These are phyloP conservation scores for Physaria fendleri DNA, from an alignment of 345 rosid species.

Conservation along the genomic window DNA sequence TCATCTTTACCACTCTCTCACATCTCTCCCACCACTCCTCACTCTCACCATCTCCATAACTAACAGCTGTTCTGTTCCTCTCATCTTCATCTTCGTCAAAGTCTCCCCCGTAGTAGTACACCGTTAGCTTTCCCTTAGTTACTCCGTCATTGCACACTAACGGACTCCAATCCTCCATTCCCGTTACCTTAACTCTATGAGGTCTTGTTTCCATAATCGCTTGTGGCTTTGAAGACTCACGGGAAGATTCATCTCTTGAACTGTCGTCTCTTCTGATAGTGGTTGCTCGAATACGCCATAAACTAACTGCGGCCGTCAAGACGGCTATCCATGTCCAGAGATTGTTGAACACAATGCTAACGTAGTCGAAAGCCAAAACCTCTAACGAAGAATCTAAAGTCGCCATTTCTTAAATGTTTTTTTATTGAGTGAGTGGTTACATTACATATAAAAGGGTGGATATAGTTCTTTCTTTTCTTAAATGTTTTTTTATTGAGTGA, in stretches of 20 bases:
- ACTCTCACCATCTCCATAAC: conserved; percentile 2
- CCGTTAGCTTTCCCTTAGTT: conserved; percentile 26
- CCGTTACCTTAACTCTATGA: background rate
- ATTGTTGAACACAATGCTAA: conserved; percentile 19
- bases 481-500: too few relatives aligned
- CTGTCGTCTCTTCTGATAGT: background rate
- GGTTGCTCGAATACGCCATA: conserved; percentile 28
- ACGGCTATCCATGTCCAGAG: conserved; percentile 34
- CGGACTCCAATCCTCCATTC: background rate
- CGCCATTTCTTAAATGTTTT: conserved; percentile 19
- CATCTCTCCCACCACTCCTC: conserved; percentile 25
- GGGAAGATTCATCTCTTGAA: background rate
- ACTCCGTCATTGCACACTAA: conserved; percentile 17
- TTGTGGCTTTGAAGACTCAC: background rate
- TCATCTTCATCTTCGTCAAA: conserved; percentile 8
- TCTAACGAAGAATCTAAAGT: conserved; percentile 30
- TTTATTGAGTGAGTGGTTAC: background rate
- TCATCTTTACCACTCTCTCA: conserved; percentile 37
- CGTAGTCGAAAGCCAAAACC: conserved; percentile 15
- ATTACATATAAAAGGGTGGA: conserved; percentile 5
- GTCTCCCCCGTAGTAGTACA: conserved; percentile 17
- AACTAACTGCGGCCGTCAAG: conserved; percentile 35
- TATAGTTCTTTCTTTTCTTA: too few relatives aligned
- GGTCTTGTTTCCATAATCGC: background rate
- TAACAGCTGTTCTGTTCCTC: conserved; percentile 13